Base-by-base conservation (phyloP, 2,329 filamentous ascomycete species). In the Myrmaecium sp. region DNA sequence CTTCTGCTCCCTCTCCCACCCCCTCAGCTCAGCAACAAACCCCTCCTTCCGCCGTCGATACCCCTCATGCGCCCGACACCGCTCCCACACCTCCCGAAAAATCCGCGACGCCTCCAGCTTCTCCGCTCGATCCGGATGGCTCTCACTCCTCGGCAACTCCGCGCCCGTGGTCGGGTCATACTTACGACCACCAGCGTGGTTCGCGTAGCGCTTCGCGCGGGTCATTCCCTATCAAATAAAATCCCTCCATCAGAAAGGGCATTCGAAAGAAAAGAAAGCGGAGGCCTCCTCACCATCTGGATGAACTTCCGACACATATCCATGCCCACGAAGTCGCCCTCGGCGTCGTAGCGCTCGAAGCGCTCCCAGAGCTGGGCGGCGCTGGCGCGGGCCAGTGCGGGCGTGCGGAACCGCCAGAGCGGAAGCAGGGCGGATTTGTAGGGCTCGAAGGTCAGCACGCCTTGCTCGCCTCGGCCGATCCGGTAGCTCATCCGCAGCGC, bases 221-320 rank as follows among this genome's bases (percentile, higher is more conserved):
- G 69, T 74, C 65, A 72, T 72, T 2, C 69, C 58, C 38, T 40
- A 12, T n/a, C 12, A 14, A 8, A 3, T 15, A 20, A 8, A n/a
- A n/a, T n/a, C n/a, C 14, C 5, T 15, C 27, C 7, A 17, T 7
- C 3, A 27, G 19, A 7, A 28, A 4, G 5, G 3, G 14, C 3
- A 3, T 19, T 5, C 14, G 16, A 9, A 6, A 5, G 29, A 23
- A n/a, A 21, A 23, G 7, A 17, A 25, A 7, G 17, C 17, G 16
- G 11, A 9, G 14, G 5, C 15, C 16, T 9, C 30, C 30, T 6
- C 21, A 41, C 62, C 69, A 74, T 74, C 43, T 74, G 67, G 5
- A 74, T 55, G 36, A 71, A 74, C 38, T 74, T 74, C 14, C 68
- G 52, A 11, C 58, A 48, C 68, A 74, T 74, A 30, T 74, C 69